These are phyloP conservation scores for Pichia sporocuriosa DNA, from an alignment of 805 yeast genomes.

Conservation along the genomic window DNA sequence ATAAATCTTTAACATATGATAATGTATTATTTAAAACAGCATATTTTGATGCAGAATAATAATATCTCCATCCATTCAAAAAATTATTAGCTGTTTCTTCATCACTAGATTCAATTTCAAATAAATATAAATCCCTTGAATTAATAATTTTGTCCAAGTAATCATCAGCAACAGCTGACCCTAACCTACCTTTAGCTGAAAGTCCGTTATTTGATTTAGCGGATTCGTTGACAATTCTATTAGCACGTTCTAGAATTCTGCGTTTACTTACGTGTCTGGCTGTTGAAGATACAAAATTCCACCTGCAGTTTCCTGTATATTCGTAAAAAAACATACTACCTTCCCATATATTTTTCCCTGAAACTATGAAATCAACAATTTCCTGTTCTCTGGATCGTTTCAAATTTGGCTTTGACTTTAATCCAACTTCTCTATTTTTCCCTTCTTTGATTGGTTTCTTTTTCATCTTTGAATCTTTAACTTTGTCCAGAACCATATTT, in stretches of 20 bases:
- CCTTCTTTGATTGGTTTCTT: background rate
- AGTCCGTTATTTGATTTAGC: slow-evolving; percentile 32
- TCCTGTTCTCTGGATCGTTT: no score
- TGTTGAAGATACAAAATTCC: slow-evolving; percentile 7
- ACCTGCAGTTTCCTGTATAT: background rate
- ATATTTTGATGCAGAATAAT: slow-evolving; percentile 39
- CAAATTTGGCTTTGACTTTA: no score
- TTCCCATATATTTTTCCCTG: slow-evolving; percentile 1
- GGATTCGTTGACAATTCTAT: background rate
- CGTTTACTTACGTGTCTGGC: background rate
- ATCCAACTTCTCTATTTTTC: slow-evolving; percentile 1
- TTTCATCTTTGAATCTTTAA: background rate
- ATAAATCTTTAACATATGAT: slow-evolving; percentile 54
- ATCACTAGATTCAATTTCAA: slow-evolving; percentile 33
- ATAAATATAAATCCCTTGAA: slow-evolving; percentile 48
- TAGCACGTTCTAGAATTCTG: background rate
- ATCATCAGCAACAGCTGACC: slow-evolving; percentile 43
- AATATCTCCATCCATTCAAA: slow-evolving; percentile 38
- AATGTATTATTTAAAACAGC: slow-evolving; percentile 55
- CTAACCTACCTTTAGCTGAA: slow-evolving; percentile 52
- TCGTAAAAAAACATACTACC: background rate
- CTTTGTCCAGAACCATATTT: background rate
- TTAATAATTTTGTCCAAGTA: slow-evolving; percentile 44
- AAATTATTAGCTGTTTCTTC: slow-evolving; percentile 20
- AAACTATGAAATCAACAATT: no score